Conservation (phyloP, 2,329 filamentous ascomycete genomes). For the Paraphaeosphaeria minitans region DNA sequence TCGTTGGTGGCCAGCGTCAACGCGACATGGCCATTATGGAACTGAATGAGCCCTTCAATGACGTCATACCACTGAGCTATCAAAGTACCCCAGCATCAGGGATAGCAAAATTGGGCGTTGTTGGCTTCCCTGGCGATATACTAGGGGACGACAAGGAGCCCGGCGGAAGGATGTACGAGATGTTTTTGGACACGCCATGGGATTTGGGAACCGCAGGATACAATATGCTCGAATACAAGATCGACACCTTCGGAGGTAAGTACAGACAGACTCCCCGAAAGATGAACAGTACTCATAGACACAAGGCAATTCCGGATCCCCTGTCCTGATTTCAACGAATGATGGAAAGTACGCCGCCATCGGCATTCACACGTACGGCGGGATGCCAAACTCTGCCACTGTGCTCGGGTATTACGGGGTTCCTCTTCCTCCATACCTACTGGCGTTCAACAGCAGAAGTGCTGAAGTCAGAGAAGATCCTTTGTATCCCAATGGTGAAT, state of each 20-base stretch:
- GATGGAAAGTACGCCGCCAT: conserved; percentile 5
- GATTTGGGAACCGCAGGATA: neutral
- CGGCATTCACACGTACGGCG: conserved; percentile 15
- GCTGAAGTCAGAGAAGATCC: too few species aligned
- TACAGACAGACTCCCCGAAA: neutral
- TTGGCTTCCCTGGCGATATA: neutral
- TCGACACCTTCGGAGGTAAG: conserved; percentile 6
- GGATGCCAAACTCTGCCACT: conserved; percentile 11
- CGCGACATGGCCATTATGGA: neutral
- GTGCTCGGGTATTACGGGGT: conserved; percentile 12
- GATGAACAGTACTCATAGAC: neutral
- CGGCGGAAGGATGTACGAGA: conserved; percentile 4
- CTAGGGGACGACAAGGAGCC: neutral
- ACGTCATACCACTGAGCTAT: neutral
- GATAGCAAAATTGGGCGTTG: neutral
- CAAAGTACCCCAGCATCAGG: neutral
- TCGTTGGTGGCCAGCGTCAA: neutral
- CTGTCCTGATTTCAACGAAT: neutral
- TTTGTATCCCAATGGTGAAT: too few species aligned
- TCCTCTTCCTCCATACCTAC: conserved; percentile 8
- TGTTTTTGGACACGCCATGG: neutral
- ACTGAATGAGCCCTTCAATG: neutral
- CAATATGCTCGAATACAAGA: conserved; percentile 3
- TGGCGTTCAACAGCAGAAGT: conserved; percentile 4
- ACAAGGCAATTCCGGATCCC: conserved; percentile 5